These are phyloP conservation scores for Rutstroemia sp. DNA, from an alignment of 2,329 filamentous ascomycete genomes.

Conservation along the genomic window DNA sequence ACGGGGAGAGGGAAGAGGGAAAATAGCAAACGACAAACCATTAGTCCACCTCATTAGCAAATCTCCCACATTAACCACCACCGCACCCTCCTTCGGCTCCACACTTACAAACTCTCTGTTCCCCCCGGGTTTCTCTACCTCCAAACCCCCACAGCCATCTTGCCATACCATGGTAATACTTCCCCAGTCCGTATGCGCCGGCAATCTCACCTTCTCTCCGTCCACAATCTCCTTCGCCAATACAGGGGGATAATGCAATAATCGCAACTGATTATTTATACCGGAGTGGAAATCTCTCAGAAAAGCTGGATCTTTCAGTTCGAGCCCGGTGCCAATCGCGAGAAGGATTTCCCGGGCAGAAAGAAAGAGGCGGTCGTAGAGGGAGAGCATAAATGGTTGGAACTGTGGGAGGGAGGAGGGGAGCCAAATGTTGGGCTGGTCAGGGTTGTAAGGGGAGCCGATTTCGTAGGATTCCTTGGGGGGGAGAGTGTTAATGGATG, in stretches of 20 bases:
- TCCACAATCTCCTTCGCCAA: constrained; percentile 36
- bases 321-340: constrained; percentile 40
- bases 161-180: constrained; percentile 46
- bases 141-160: constrained; percentile 42
- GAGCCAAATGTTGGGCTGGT: constrained; percentile 44
- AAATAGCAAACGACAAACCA: constrained; percentile 27
- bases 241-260: constrained; percentile 51
- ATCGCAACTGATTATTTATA: constrained; percentile 50
- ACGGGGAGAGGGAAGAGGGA: not conserved
- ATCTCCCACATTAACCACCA: constrained; percentile 44
- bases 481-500: not conserved
- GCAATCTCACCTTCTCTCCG: constrained; percentile 37
- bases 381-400: constrained; percentile 38
- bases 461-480: constrained; percentile 44
- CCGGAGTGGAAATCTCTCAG: constrained; percentile 44
- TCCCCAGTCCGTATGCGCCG: constrained; percentile 46
- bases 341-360: constrained; percentile 38
- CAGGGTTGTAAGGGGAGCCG: constrained; percentile 37
- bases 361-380: constrained; percentile 41
- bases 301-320: constrained; percentile 37
- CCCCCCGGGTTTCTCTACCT: constrained; percentile 37
- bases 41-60: constrained; percentile 44
- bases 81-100: constrained; percentile 33
- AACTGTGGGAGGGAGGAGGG: constrained; percentile 38
- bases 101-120: constrained; percentile 36